Evolutionary conservation across 2,329 filamentous ascomycete genomes (phyloP), one percentile per base, ranked within the genome.

Genomic region (Cladosporium sp.): DNA sequence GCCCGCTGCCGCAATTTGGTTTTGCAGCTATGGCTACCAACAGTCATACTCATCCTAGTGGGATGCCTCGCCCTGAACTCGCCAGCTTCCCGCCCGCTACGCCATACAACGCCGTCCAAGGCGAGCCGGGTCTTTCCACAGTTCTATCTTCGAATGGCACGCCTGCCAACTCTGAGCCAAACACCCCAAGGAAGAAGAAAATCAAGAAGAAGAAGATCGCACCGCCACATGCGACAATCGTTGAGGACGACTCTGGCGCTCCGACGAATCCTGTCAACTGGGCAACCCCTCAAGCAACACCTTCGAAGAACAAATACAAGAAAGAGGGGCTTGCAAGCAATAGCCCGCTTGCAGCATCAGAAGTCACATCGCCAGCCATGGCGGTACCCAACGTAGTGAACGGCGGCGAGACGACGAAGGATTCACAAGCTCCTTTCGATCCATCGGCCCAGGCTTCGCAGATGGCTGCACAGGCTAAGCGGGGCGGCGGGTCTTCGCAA

Each of bases 81-180:
- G 14, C 18, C 7, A 26, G 12, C 51, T 32, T 24, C 26, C 26
- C 34, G 4, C 24, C 61, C 6, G 41, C 26, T 21, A 49, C 51
- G 6, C 61, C 61, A 21, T 21, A 24, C 15, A 18, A 32, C 36
- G 34, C 14, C 14, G 32, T 8, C 51, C 44, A 41, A 26, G 49
- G 49, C 5, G 61, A 64, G 36, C 36, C 21, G 21, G 21, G 28
- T n/a, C 47, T 65, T 7, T 32, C 57, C 2, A 57, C 64, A 2
- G 55, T 51, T 15, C 30, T 36, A 6, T 68, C 68, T 38, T 59
- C 64, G 15, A 66, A 70, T 30, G 65, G 67, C 2, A 70, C 71
- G 4, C 66, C 69, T 5, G 69, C 65, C 6, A 63, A 64, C 26
- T 73, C 72, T 28, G 66, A 60, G 21, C 34, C 67, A 15, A 68